Evolutionary conservation across 306 rosid genomes (phyloP).

Genomic region (Ammopiptanthus mongolicus): DNA sequence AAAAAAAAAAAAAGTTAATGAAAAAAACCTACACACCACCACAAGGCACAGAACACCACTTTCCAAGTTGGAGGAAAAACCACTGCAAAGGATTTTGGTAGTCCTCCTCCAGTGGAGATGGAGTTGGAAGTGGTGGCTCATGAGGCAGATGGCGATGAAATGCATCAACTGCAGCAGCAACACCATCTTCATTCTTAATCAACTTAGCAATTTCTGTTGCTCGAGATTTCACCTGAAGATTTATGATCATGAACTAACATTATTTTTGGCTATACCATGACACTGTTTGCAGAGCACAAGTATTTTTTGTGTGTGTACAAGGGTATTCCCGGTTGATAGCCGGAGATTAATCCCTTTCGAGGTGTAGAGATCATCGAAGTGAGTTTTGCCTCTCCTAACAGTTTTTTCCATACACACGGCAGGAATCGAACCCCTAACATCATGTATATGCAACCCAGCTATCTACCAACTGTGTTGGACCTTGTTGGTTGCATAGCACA

Average conservation of each 20-base stretch:
- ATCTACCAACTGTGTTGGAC: no score
- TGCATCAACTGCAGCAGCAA: slow-evolving; percentile 83
- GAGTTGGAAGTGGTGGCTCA: slow-evolving; percentile 63
- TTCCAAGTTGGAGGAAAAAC: slow-evolving; percentile 55
- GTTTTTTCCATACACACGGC: no score
- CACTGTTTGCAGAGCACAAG: not conserved
- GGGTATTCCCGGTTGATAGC: no score
- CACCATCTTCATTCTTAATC: slow-evolving; percentile 91
- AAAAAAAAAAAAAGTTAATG: not conserved
- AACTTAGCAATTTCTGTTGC: slow-evolving; percentile 66
- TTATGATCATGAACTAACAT: not conserved
- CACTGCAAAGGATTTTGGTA: slow-evolving; percentile 46
- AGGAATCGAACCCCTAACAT: no score
- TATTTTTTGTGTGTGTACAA: no score
- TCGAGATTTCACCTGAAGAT: slow-evolving; percentile 64
- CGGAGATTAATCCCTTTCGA: no score
- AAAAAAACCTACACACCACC: slow-evolving; percentile 49
- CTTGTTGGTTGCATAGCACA: not conserved
- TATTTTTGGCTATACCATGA: not conserved
- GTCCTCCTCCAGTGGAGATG: slow-evolving; percentile 46
- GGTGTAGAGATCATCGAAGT: no score
- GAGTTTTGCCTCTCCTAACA: no score
- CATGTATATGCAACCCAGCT: no score
- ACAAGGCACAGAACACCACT: slow-evolving; percentile 63
- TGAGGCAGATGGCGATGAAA: slow-evolving; percentile 81